Evolutionary conservation across 1,284 basidiomycete genomes (phyloP), one percentile per base, ranked within the genome.

Genomic region (Ceratobasidium sp.): DNA sequence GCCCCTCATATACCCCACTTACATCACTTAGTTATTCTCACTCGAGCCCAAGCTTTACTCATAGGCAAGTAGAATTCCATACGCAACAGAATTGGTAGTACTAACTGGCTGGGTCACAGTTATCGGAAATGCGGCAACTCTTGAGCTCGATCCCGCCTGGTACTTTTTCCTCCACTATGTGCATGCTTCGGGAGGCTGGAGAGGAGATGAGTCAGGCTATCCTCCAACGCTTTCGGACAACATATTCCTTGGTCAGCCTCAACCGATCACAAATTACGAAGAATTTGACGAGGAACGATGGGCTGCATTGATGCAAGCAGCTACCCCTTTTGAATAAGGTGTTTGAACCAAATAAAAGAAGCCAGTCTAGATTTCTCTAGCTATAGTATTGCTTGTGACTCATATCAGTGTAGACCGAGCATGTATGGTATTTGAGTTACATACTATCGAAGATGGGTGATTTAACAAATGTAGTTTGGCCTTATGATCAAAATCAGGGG

Each of bases 1-100:
- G 36, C 14, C 14, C 14, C 36, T 39, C 36, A 39, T 39, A 14
- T 39, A 39, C 36, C 36, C 36, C 14, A 6, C 36, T 39, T 39
- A 69, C 21, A 65, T 30, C 41, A 43, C 12, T 41, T 59, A 36
- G 87, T 88, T 30, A 85, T 86, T 0, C 79, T 88, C 6, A 88
- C 87, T 0, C 85, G 88, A 14, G 87, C 88, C 0, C 82, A 88
- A 76, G 84, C 87, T 0, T 79, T 89, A 0, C 80, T 89, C 1
- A 84, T 89, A 23, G 57, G 57, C 61, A 41, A 4, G 62, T n/a
- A n/a, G n/a, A n/a, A n/a, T n/a, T n/a, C n/a, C n/a, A n/a, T n/a
- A n/a, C n/a, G n/a, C n/a, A n/a, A n/a, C n/a, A n/a, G n/a, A n/a
- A n/a, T n/a, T n/a, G n/a, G n/a, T n/a, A n/a, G 34, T 34, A 10